Percentiles rank a stretch among this genome's conserved stretches.
Evolutionary conservation across 345 rosid species (phyloP).

Genomic region (Syzygium aqueum): DNA sequence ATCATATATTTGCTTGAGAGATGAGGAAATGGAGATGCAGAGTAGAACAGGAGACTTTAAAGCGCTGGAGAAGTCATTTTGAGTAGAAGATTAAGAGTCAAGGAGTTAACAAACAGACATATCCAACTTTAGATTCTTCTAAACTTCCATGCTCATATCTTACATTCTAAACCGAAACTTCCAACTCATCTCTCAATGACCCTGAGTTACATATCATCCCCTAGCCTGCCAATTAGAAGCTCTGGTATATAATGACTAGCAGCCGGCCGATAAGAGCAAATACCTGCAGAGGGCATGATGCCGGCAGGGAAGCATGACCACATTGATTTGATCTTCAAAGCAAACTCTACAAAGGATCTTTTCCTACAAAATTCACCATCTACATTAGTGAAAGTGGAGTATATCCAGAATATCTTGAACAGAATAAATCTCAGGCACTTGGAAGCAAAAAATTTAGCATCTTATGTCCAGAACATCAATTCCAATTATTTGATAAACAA

Average conservation of each 20-base stretch:
- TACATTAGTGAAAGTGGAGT: neutral
- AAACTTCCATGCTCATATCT: no score
- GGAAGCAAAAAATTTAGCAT: neutral
- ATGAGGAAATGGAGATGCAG: no score
- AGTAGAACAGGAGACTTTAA: no score
- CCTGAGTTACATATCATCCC: neutral
- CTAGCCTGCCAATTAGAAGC: neutral
- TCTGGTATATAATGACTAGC: neutral
- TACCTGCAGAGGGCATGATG: conserved; percentile 89
- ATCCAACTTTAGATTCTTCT: no score
- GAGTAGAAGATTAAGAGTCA: no score
- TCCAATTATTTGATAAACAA: neutral
- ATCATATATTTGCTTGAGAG: no score
- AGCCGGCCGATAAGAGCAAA: neutral
- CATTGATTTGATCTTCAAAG: conserved; percentile 72
- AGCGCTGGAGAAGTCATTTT: no score
- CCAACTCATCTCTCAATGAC: neutral
- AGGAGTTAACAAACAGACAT: no score
- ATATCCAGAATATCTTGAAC: neutral
- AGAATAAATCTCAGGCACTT: neutral
- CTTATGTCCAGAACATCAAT: neutral
- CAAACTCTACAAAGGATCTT: conserved; percentile 82
- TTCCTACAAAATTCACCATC: conserved; percentile 33
- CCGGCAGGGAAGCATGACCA: conserved; percentile 78
- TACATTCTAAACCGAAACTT: no score